Evolutionary conservation across 1,284 basidiomycete genomes (phyloP).

Genomic region (Thecaphora thlaspeos): DNA sequence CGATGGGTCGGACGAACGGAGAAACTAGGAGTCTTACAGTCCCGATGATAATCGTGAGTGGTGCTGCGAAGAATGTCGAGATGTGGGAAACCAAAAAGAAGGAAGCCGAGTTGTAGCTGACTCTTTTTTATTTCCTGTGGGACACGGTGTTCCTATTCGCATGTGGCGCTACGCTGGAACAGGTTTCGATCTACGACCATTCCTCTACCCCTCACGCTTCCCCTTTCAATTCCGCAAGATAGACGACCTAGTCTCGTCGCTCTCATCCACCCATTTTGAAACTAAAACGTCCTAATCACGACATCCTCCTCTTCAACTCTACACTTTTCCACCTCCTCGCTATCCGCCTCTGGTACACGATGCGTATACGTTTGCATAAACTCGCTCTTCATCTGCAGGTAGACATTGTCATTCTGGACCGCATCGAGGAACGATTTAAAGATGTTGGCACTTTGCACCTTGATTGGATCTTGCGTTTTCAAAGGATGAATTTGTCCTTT

Average conservation of each 20-base stretch:
- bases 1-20: background rate
- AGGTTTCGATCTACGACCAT: constrained; percentile 94
- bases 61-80: too few species aligned
- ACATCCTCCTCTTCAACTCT: too few species aligned
- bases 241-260: constrained; percentile 67
- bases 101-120: too few species aligned
- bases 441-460: constrained; percentile 26
- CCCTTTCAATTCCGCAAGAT: constrained; percentile 96
- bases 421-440: constrained; percentile 20
- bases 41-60: constrained; percentile 88
- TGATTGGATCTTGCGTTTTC: constrained; percentile 18
- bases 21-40: constrained; percentile 79
- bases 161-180: constrained; percentile 7
- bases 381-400: too few species aligned
- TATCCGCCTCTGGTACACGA: too few species aligned
- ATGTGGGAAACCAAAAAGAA: too few species aligned
- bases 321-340: too few species aligned
- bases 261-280: constrained; percentile 4
- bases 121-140: too few species aligned
- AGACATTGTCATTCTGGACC: too few species aligned
- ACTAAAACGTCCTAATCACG: too few species aligned
- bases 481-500: background rate
- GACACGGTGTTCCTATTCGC: constrained; percentile 2
- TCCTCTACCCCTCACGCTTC: constrained; percentile 90
- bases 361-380: too few species aligned